Percentiles rank a stretch among this genome's conserved stretches.
Evolutionary conservation across 306 rosid genomes (phyloP).

Genomic region (Inga leiocalycina): DNA sequence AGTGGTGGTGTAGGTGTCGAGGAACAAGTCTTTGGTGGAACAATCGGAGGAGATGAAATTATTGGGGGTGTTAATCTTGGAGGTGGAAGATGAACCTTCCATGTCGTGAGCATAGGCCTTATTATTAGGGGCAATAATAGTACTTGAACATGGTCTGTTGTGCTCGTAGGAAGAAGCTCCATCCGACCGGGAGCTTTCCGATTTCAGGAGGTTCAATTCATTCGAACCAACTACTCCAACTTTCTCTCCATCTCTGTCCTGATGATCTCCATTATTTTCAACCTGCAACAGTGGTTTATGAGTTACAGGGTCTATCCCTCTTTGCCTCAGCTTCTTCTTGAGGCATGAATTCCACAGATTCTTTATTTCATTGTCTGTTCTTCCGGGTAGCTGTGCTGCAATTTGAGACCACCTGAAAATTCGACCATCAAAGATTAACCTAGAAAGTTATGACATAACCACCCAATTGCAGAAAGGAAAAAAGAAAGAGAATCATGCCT

Average conservation of each 20-base stretch:
- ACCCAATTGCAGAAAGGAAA: not conserved
- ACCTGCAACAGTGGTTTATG: constrained; percentile 60
- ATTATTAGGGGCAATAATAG: constrained; percentile 9
- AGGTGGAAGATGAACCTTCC: constrained; percentile 31
- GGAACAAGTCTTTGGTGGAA: constrained; percentile 39
- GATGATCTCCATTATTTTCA: constrained; percentile 42
- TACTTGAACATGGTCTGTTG: constrained; percentile 33
- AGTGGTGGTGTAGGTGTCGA: constrained; percentile 39
- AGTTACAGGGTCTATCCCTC: constrained; percentile 88
- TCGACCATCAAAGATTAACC: not conserved
- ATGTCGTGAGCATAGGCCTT: constrained; percentile 27
- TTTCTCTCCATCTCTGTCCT: constrained; percentile 45
- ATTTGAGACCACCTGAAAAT: constrained; percentile 84
- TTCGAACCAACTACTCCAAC: constrained; percentile 30
- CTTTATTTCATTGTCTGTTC: constrained; percentile 94
- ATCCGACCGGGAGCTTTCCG: constrained; percentile 53
- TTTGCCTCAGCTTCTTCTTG: constrained; percentile 80
- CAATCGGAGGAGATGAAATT: constrained; percentile 24
- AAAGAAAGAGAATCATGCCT: constrained; percentile 36
- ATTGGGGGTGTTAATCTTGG: constrained; percentile 27
- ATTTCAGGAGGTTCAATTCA: constrained; percentile 51
- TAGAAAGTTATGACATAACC: not conserved
- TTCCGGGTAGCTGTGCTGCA: constrained; percentile 82
- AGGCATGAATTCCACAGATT: constrained; percentile 89
- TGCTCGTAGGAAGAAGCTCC: constrained; percentile 46